These are phyloP conservation scores for Gracilaria domingensis DNA, from an alignment of 23 red algal genomes.

Conservation along the genomic window DNA sequence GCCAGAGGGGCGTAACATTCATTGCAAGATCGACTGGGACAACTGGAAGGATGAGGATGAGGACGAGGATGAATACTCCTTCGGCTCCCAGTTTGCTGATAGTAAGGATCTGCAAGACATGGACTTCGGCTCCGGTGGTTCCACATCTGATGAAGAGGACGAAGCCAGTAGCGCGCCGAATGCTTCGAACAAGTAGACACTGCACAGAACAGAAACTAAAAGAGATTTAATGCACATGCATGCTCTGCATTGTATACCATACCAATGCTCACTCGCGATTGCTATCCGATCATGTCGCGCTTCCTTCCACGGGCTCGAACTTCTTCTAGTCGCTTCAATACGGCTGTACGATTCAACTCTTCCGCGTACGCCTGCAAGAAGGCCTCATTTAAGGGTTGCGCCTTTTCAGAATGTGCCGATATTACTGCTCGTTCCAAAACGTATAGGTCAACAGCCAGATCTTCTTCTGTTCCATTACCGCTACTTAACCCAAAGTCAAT, in stretches of 20 bases:
- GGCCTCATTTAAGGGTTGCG: slow-evolving; percentile 39
- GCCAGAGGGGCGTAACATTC: slow-evolving; percentile 82
- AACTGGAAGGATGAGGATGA: slow-evolving; percentile 97
- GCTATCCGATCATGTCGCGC: slow-evolving; percentile 69
- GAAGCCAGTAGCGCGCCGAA: background rate
- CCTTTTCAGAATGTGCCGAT: slow-evolving; percentile 60
- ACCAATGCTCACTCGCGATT: background rate
- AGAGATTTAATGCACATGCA: background rate
- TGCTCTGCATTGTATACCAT: background rate
- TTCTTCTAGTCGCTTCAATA: slow-evolving; percentile 74
- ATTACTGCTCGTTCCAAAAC: slow-evolving; percentile 82
- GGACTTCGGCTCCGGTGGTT: slow-evolving; percentile 64
- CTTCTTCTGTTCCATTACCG: slow-evolving; percentile 71
- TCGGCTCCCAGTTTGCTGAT: slow-evolving; percentile 68
- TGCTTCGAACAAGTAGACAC: slow-evolving; percentile 31
- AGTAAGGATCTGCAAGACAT: slow-evolving; percentile 73
- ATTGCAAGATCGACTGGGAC: slow-evolving; percentile 97
- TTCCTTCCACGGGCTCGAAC: slow-evolving; percentile 79
- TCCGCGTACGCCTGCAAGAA: slow-evolving; percentile 50
- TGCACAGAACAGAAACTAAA: slow-evolving; percentile 34
- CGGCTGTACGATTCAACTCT: slow-evolving; percentile 3
- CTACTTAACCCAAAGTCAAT: slow-evolving; percentile 89
- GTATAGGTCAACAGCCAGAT: slow-evolving; percentile 88
- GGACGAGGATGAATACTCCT: slow-evolving; percentile 89
- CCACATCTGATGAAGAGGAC: slow-evolving; percentile 67